Evolutionary conservation across 441 rosid genomes (phyloP).

Genomic region (Gossypium gossypioides): DNA sequence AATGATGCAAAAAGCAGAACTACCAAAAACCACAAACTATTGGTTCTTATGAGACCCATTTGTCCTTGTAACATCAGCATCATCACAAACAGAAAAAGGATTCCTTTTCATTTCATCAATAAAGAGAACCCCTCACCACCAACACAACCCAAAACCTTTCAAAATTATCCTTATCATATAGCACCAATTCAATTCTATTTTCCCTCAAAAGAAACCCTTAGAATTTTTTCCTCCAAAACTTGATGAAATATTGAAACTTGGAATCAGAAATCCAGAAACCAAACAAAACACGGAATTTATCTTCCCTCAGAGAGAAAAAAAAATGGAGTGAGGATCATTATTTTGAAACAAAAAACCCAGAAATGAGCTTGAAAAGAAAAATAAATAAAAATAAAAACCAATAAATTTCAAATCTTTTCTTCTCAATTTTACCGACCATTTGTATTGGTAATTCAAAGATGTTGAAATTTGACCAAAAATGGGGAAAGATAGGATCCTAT

Average conservation of each 20-base stretch:
- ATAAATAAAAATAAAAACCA: not conserved
- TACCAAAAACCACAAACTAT: conserved; percentile 31
- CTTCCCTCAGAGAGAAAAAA: conserved; percentile 14
- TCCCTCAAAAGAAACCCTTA: not conserved
- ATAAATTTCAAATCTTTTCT: conserved; percentile 4
- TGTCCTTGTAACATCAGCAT: conserved; percentile 33
- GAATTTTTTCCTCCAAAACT: conserved; percentile 14
- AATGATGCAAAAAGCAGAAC: conserved; percentile 46
- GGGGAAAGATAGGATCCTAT: conserved; percentile 1
- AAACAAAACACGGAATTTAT: conserved; percentile 28
- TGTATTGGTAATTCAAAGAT: not conserved
- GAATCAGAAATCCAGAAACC: conserved; percentile 16
- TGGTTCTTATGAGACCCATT: conserved; percentile 35
- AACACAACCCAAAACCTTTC: conserved; percentile 22
- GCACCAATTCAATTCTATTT: conserved; percentile 11
- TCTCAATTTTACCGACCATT: conserved; percentile 13
- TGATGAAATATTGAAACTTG: conserved; percentile 26
- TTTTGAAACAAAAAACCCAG: conserved; percentile 13
- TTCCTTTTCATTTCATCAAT: conserved; percentile 49
- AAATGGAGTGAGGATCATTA: conserved; percentile 14
- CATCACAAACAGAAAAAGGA: conserved; percentile 20
- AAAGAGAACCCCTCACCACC: conserved; percentile 23
- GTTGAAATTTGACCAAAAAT: not conserved
- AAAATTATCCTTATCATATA: conserved; percentile 11
- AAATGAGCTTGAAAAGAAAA: conserved; percentile 3